Evolutionary conservation across 768 basidiomycete genomes (phyloP).

Genomic region (Leccinellum luteum): DNA sequence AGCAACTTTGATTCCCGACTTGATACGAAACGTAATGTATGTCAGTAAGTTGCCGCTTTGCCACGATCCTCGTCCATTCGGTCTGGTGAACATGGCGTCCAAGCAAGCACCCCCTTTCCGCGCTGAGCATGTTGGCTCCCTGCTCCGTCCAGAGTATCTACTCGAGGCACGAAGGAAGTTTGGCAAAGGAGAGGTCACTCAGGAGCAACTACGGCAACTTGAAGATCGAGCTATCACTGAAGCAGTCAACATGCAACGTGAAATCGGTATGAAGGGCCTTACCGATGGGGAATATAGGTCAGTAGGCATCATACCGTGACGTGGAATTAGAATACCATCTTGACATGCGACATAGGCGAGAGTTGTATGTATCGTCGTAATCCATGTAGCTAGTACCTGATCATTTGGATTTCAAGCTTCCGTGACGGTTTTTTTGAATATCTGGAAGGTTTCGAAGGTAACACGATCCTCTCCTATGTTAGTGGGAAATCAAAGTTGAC

Average conservation of each 20-base stretch:
- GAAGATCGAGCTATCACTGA: constrained; percentile 39
- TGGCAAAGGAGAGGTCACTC: constrained; percentile 33
- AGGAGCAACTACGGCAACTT: constrained; percentile 34
- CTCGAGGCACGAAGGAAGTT: constrained; percentile 37
- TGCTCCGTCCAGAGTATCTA: constrained; percentile 40
- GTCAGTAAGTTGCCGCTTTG: too few relatives aligned
- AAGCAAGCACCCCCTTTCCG: constrained; percentile 40
- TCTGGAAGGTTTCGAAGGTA: constrained; percentile 28
- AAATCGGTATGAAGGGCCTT: neutral
- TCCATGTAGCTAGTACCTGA: neutral
- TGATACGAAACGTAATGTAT: too few relatives aligned
- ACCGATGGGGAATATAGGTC: neutral
- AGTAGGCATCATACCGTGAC: neutral
- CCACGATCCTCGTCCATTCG: neutral
- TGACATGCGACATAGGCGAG: constrained; percentile 17
- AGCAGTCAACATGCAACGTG: constrained; percentile 34
- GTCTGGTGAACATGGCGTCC: constrained; percentile 9
- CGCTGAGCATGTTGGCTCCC: constrained; percentile 44
- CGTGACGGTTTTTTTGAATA: constrained; percentile 29
- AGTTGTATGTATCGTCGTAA: constrained; percentile 16
- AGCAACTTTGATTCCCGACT: too few relatives aligned
- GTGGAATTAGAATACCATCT: neutral
- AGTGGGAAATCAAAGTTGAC: neutral
- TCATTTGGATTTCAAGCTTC: constrained; percentile 15
- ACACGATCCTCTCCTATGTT: neutral